Evolutionary conservation across 1,284 basidiomycete species (phyloP), one percentile per base, ranked within the genome.

Genomic region (Naganishia cerealis): DNA sequence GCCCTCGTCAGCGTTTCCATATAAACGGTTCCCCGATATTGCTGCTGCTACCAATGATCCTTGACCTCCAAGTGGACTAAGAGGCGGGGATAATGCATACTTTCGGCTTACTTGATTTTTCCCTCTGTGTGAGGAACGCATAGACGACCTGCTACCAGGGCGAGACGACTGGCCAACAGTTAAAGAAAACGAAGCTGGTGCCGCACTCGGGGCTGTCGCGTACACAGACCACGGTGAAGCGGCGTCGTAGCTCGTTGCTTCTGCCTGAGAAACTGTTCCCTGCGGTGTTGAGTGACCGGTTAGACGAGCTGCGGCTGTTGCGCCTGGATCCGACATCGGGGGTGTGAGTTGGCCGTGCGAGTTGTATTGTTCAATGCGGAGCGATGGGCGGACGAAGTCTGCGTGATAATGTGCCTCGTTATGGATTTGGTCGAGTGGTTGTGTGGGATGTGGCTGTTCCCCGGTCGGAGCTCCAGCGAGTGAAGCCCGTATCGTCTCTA

Each of bases 241-340:
- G n/a, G 67, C 61, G 42, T 68, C 67, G 39, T 68, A 68, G 24
- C 67, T 68, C 15, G 43, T 57, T n/a, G 50, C 36, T 13, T 63
- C 48, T 6, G 61, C 36, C 24, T 42, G 36, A 3, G 61, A 63
- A 24, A 53, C 18, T 7, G 21, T 50, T 18, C 33, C 24, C 43
- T 54, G 39, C n/a, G n/a, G 15, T 4, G n/a, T 13, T 12, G 38
- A 18, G 13, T 21, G 36, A 16, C 9, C 38, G 21, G n/a, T 10
- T 55, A 16, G n/a, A 50, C 52, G 16, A n/a, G 36, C n/a, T 36
- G 39, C 38, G 10, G 24, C 24, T 40, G 26, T 33, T 65, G 50
- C 7, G 3, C 67, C 61, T 21, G 26, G 59, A 1, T 68, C 67
- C 16, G 67, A 68, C 2, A n/a, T 54, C 1, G 66, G 66, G 2